A percentile compares a stretch with the other conserved stretches of the same genome.
Conservation (phyloP, 805 yeast genomes). For the Candida caryicola region DNA sequence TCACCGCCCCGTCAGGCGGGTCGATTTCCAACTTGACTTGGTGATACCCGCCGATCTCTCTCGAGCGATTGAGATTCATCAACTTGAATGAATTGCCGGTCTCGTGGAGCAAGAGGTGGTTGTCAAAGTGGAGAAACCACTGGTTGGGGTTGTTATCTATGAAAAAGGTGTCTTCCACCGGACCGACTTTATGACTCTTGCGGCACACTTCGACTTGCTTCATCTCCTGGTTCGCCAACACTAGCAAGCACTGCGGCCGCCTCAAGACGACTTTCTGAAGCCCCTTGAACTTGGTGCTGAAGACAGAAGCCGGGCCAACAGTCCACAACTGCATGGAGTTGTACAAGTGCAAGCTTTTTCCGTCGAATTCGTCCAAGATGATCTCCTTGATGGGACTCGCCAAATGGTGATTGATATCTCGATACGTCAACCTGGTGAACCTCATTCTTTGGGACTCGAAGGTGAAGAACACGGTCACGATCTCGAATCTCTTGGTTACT, state of each 20-base stretch:
- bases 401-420: neutral
- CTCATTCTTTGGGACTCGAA: neutral
- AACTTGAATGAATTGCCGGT: constrained; percentile 5
- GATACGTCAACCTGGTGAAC: neutral
- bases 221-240: neutral
- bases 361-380: neutral
- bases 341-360: neutral
- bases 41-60: neutral
- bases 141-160: constrained; percentile 5
- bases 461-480: neutral
- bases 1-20: neutral
- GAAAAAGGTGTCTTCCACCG: constrained; percentile 1
- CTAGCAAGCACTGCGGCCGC: neutral
- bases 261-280: neutral
- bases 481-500: neutral
- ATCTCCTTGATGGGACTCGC: neutral
- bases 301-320: neutral
- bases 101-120: constrained; percentile 14
- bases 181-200: neutral
- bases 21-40: neutral
- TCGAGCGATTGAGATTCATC: constrained; percentile 3
- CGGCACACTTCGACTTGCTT: neutral
- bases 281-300: neutral
- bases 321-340: neutral
- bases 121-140: neutral